Base-by-base conservation (phyloP, 345 rosid genomes). In the Mangifera indica region DNA sequence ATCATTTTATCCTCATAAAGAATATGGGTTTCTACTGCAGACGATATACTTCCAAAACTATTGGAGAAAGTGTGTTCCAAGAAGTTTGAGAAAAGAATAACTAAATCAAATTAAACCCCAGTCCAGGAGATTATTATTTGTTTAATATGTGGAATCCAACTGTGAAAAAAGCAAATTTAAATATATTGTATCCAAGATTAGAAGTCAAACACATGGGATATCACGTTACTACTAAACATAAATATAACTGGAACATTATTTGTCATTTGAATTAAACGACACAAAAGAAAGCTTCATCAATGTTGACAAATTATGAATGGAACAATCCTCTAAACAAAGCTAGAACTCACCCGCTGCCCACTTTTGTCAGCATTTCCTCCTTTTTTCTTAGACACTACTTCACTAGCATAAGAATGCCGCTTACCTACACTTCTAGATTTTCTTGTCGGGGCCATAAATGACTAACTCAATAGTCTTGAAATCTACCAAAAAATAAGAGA, bases 371-470 rank as follows among this genome's bases (percentile, higher is more conserved):
- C 72, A 75, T 17, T 84, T 26, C 84, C 90, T 66, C 82, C 88
- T 45, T 81, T 83, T 77, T 88, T 87, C 66, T 59, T 76, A 58
- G 90, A 69, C 69, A 83, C 69, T 60, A 74, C 84, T 55, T 80
- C 89, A 74, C 79, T 83, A 72, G 66, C 29, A 74, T 81, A 76
- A 22, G 93, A 69, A 66, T 78, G 74, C 74, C 82, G 85, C 86
- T 77, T 88, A 81, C 81, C 80, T 57, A 69, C 83, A 67, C 81
- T 81, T 79, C 79, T 87, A 18, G 92, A 83, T 69, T 86, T 91
- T 69, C 80, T 88, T 44, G 93, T 79, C 44, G 97, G 97, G 53
- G 97, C 91, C 97, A 91, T 91, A 60, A 70, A 59, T 73, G 72
- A 75, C 70, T 82, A 70, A 74, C 77, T 81, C 70, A 49, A 58